Evolutionary conservation across 495 filamentous ascomycete genomes (phyloP), one percentile per base, ranked within the genome.

Genomic region (Astrothelium macrocarpum): DNA sequence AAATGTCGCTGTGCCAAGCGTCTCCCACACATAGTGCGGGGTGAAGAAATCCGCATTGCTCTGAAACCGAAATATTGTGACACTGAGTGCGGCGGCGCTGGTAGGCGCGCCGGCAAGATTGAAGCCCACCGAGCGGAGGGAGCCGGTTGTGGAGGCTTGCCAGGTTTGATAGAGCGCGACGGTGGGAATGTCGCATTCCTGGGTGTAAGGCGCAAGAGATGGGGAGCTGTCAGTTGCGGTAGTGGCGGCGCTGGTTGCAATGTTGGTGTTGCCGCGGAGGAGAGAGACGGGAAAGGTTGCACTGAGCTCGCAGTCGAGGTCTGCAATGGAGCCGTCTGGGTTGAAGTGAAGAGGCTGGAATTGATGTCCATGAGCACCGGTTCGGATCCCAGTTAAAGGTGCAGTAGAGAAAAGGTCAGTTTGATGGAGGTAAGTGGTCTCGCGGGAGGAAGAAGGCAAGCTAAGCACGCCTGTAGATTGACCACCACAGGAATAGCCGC

Each of bases 11-110:
- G n/a, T n/a, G n/a, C n/a, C n/a, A n/a, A n/a, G n/a, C n/a, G n/a
- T n/a, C n/a, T n/a, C n/a, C n/a, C n/a, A n/a, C n/a, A 53, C 53
- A 49, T 63, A 63, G n/a, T 62, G 32, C 20, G 61, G 61, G n/a
- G 61, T n/a, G 26, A 63, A 14, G 5, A 63, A 49, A 36, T 63
- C 61, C 20, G 11, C 43, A 16, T 59, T 14, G 20, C 43, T 59
- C 2, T 10, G 16, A 32, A 63, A 63, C 23, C 34, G 45, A 28
- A 63, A 63, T 14, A 63, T 43, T 18, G 61, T 63, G 3, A 63
- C 12, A 1, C n/a, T 16, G 3, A 63, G 39, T 5, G 61, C n/a
- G 4, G 32, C 61, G 26, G 9, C 36, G 5, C n/a, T 53, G 1
- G 25, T 1, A 9, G 32, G n/a, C 10, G n/a, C 23, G 4, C 39